A percentile compares a stretch with the other conserved stretches of the same genome.
These are phyloP conservation scores for Ogataea wickerhamii DNA, from an alignment of 805 yeast genomes.

Conservation along the genomic window DNA sequence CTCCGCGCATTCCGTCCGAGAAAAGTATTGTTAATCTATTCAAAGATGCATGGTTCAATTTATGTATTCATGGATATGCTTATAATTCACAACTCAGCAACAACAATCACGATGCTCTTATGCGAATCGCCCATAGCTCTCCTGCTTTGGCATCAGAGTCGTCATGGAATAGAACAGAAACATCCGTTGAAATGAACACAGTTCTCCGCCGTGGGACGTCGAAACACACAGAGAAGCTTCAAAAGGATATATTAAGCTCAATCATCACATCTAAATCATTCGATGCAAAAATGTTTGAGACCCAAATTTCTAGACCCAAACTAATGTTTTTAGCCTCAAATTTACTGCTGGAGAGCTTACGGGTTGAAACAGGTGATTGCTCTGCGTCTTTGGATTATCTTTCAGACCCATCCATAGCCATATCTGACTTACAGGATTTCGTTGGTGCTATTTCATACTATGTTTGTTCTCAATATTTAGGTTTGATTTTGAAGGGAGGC, in stretches of 20 bases:
- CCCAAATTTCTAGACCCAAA: constrained; percentile 62
- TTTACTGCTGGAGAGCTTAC: constrained; percentile 68
- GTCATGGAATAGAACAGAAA: constrained; percentile 80
- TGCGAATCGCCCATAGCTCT: constrained; percentile 76
- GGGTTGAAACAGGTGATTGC: constrained; percentile 79
- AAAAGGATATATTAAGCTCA: constrained; percentile 54
- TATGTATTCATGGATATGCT: constrained; percentile 88
- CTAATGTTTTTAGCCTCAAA: constrained; percentile 86
- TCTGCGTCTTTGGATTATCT: constrained; percentile 73
- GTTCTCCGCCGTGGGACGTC: constrained; percentile 88
- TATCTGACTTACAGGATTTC: constrained; percentile 63
- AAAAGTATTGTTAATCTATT: constrained; percentile 56
- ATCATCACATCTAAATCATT: constrained; percentile 49
- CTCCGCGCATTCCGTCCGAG: constrained; percentile 43
- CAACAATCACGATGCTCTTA: constrained; percentile 46
- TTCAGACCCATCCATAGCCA: constrained; percentile 77
- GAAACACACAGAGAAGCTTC: constrained; percentile 71
- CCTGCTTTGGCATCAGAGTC: constrained; percentile 84
- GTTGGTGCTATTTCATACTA: constrained; percentile 63
- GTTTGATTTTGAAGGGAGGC: constrained; percentile 49
- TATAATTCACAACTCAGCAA: constrained; percentile 51
- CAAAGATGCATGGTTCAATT: constrained; percentile 90
- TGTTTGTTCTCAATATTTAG: constrained; percentile 54
- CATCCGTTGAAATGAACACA: constrained; percentile 87
- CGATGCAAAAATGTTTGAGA: constrained; percentile 39